phyloP scores from a whole-genome alignment of 2,329 filamentous ascomycete genomes.

The Magnaporthales sp. region DNA sequence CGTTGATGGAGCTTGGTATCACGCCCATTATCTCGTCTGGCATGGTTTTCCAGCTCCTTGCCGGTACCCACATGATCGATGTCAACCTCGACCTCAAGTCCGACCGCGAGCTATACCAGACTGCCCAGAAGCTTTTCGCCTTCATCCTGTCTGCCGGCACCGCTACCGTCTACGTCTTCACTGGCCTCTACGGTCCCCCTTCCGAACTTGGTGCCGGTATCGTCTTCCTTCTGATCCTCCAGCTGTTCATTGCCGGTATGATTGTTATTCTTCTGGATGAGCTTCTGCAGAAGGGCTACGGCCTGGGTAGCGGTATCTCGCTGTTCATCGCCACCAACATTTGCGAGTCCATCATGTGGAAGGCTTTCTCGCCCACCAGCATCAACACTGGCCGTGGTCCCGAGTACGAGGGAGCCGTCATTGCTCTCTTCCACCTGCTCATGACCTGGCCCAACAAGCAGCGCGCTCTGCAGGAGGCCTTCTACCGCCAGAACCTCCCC shows the following conservation, averaged over 20 bases:
- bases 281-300: slow-evolving; percentile 98
- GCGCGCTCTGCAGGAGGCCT: slow-evolving; percentile 93
- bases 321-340: slow-evolving; percentile 99
- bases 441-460: slow-evolving; percentile 99
- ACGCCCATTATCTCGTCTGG: slow-evolving; percentile 98
- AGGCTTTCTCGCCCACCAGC: slow-evolving; percentile 97
- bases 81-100: slow-evolving; percentile 99
- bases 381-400: slow-evolving; percentile 99
- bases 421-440: slow-evolving; percentile 94
- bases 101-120: slow-evolving; percentile 99
- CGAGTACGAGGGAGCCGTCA: slow-evolving; percentile 97
- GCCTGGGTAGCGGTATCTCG: slow-evolving; percentile 95
- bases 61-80: slow-evolving; percentile 98
- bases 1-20: slow-evolving; percentile 92
- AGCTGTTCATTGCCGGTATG: slow-evolving; percentile 93
- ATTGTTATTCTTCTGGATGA: slow-evolving; percentile 99
- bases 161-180: slow-evolving; percentile 96
- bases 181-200: slow-evolving; percentile 92
- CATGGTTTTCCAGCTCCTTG: slow-evolving; percentile 99
- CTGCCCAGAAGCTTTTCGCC: slow-evolving; percentile 96
- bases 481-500: slow-evolving; percentile 98
- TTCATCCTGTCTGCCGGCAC: slow-evolving; percentile 97
- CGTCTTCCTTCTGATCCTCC: slow-evolving; percentile 95
- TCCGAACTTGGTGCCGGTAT: slow-evolving; percentile 96
- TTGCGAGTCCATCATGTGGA: slow-evolving; percentile 99